Evolutionary conservation across 495 filamentous ascomycete genomes (phyloP), one percentile per base, ranked within the genome.

Genomic region (Parathielavia hyrcaniae): DNA sequence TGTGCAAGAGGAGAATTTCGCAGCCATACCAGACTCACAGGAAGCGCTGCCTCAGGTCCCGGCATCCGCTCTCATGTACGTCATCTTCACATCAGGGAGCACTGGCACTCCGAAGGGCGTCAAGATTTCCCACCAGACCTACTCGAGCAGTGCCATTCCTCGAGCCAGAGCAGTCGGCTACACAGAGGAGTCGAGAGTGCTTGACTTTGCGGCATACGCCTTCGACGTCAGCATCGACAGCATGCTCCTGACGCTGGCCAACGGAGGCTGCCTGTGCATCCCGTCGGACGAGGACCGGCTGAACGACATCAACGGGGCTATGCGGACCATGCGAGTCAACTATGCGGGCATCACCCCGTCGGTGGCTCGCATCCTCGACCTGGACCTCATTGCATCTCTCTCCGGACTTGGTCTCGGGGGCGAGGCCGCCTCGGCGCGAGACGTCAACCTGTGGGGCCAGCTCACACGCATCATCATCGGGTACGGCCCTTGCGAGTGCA

Each of bases 201-300:
- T 86, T n/a, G 81, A 86, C 60, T 86, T 82, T 57, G 79, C 82
- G 11, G 75, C 79, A 38, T 82, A 80, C 54, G 79, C 78, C 2
- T 86, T 83, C 44, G 83, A 86, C 53, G 75, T 79, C 20, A 79
- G 78, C 48, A 68, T 85, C 16, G 57, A 76, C 9, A 82, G 84
- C 34, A 81, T 82, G 5, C 73, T 83, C 20, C 73, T 79, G 17
- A 79, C 78, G 0, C 63, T 87, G 1, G 79, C 79, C 19, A 50
- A 49, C 32, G 71, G 73, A 26, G 71, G 64, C n/a, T 67, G 62
- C 14, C 55, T 75, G 9, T 75, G 71, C 51, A 67, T 74, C n/a
- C 66, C 71, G 0, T 65, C 67, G 6, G 70, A 71, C 23, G 57
- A 68, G 20, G 64, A 63, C 32, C 55, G 61, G 20, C 48, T 62